Percentiles rank a stretch among this genome's conserved stretches.
phyloP scores from a whole-genome alignment of 208 protist species.

The Trypanosomatidae sp. region DNA sequence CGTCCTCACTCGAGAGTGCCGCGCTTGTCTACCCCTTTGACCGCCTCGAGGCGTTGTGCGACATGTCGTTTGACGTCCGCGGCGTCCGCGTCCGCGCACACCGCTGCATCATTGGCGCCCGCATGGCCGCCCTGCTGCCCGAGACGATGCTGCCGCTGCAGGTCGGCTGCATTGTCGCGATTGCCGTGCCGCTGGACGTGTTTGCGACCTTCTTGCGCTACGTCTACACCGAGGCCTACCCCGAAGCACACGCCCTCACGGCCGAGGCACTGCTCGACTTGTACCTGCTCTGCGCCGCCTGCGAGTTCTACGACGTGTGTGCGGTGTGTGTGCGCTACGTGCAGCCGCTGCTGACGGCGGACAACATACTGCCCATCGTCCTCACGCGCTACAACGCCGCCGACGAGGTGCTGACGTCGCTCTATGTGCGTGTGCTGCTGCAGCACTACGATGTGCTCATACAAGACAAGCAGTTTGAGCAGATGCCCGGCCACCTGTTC shows the following conservation, averaged over 20 bases:
- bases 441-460: slow-evolving; percentile 82
- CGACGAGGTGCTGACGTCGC: slow-evolving; percentile 66
- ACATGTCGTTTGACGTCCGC: slow-evolving; percentile 85
- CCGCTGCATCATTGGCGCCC: slow-evolving; percentile 77
- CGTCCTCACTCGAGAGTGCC: no score
- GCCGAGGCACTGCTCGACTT: slow-evolving; percentile 72
- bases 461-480: slow-evolving; percentile 75
- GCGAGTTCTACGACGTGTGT: slow-evolving; percentile 76
- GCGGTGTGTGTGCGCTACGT: slow-evolving; percentile 55
- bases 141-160: slow-evolving; percentile 68
- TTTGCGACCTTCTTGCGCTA: slow-evolving; percentile 77
- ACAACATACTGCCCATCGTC: slow-evolving; percentile 80
- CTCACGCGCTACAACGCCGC: slow-evolving; percentile 76
- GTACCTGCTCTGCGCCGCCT: slow-evolving; percentile 61
- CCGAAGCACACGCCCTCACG: slow-evolving; percentile 53
- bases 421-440: slow-evolving; percentile 72
- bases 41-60: slow-evolving; percentile 55
- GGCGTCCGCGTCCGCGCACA: slow-evolving; percentile 70
- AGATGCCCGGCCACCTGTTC: slow-evolving; percentile 84
- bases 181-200: slow-evolving; percentile 59
- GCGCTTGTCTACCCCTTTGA: slow-evolving; percentile 74
- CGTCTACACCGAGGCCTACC: slow-evolving; percentile 79
- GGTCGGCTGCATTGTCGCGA: slow-evolving; percentile 60
- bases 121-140: slow-evolving; percentile 66
- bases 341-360: slow-evolving; percentile 48